Conservation (phyloP, 139 green algal species). For the Gonium pectorale region DNA sequence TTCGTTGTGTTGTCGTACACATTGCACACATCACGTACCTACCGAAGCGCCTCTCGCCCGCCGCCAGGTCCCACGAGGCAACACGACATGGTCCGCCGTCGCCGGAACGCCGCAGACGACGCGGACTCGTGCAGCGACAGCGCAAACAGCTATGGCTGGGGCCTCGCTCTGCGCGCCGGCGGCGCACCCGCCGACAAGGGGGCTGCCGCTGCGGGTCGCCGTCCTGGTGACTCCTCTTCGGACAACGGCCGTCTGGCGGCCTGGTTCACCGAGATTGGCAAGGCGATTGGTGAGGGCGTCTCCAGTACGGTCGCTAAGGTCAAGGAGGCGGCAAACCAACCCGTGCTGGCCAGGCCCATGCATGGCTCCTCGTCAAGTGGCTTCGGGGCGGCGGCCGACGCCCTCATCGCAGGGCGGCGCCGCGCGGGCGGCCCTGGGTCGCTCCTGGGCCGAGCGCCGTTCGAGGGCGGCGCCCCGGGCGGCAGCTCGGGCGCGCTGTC, state of each 20-base stretch:
- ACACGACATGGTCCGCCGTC: constrained; percentile 10
- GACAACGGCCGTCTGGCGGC: constrained; percentile 6
- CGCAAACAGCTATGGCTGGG: constrained; percentile 9
- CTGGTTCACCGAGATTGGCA: constrained; percentile 34
- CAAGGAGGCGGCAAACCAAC: constrained; percentile 42
- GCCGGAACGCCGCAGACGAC: constrained; percentile 11
- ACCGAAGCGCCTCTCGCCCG: no score
- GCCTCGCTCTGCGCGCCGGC: background rate
- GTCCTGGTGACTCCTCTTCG: background rate
- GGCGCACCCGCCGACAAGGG: no score
- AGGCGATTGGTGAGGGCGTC: constrained; percentile 31
- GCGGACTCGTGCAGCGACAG: constrained; percentile 18
- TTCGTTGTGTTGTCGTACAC: no score
- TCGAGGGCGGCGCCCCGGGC: background rate
- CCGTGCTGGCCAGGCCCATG: background rate
- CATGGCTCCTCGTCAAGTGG: background rate
- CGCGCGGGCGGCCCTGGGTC: background rate
- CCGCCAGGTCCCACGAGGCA: constrained; percentile 14
- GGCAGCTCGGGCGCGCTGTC: background rate
- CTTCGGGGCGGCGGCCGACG: constrained; percentile 16
- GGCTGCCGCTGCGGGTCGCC: no score
- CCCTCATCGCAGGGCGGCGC: background rate
- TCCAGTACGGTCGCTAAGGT: constrained; percentile 31
- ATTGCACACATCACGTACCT: no score
- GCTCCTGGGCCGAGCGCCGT: constrained; percentile 18